Conservation (phyloP, 1,139 yeast species). For the Suhomyces atakaporum region DNA sequence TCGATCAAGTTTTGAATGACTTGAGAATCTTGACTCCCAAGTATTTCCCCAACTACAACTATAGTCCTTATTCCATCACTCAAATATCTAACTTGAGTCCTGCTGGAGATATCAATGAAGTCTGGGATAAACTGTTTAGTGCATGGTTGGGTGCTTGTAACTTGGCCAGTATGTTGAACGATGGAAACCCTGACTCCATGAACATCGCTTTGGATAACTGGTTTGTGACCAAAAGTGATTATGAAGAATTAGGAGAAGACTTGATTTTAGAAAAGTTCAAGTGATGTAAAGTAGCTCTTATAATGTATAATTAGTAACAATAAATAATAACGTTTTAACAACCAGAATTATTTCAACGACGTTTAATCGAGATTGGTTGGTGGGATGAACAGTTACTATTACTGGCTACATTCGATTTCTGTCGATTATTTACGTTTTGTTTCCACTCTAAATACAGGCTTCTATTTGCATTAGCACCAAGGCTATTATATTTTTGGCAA, state of each 20-base stretch:
- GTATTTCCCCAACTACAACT: constrained; percentile 51
- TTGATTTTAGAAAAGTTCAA: constrained; percentile 56
- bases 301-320: constrained; percentile 10
- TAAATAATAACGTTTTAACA: neutral
- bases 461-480: neutral
- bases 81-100: constrained; percentile 17
- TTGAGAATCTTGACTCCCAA: constrained; percentile 47
- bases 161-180: constrained; percentile 54
- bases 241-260: constrained; percentile 62
- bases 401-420: neutral
- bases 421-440: too few species aligned
- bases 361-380: too few species aligned
- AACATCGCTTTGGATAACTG: constrained; percentile 52
- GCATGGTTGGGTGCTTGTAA: constrained; percentile 72
- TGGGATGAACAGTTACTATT: too few species aligned
- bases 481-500: too few species aligned
- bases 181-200: constrained; percentile 39
- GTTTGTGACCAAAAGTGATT: constrained; percentile 60
- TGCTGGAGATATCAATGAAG: constrained; percentile 34
- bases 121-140: constrained; percentile 57
- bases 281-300: constrained; percentile 20
- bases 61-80: constrained; percentile 38
- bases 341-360: too few species aligned
- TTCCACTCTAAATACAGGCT: neutral
- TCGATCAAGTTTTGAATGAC: constrained; percentile 63